Conservation (phyloP, 2,329 filamentous ascomycete species). For the Curvularia verruculosa region DNA sequence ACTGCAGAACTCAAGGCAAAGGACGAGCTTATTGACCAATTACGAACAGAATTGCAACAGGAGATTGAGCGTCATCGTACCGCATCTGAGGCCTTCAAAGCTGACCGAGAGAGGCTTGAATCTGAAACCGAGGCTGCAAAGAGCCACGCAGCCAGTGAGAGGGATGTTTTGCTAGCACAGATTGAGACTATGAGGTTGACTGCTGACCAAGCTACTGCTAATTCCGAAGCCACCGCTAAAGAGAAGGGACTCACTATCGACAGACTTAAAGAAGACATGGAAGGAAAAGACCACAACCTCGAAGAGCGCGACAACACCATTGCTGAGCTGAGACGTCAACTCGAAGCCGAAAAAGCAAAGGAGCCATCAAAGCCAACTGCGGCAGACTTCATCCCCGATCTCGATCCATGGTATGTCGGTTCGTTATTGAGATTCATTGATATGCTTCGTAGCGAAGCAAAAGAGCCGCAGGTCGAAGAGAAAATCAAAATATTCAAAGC, state of each 20-base stretch:
- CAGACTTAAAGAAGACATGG: slow-evolving; percentile 41
- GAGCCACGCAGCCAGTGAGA: slow-evolving; percentile 26
- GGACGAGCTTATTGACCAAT: slow-evolving; percentile 34
- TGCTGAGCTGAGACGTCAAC: slow-evolving; percentile 9
- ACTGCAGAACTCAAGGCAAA: slow-evolving; percentile 37
- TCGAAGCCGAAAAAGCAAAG: slow-evolving; percentile 35
- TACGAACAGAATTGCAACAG: slow-evolving; percentile 30
- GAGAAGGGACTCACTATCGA: slow-evolving; percentile 41
- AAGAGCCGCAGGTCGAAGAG: slow-evolving; percentile 54
- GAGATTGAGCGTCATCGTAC: slow-evolving; percentile 19
- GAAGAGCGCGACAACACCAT: slow-evolving; percentile 9
- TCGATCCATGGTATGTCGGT: slow-evolving; percentile 64
- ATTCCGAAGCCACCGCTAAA: slow-evolving; percentile 29
- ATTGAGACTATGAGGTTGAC: slow-evolving; percentile 27
- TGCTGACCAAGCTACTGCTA: slow-evolving; percentile 28
- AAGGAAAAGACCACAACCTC: slow-evolving; percentile 33
- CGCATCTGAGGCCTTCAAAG: slow-evolving; percentile 19
- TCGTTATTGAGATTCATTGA: slow-evolving; percentile 61
- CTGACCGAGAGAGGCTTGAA: slow-evolving; percentile 23
- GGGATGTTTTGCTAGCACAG: slow-evolving; percentile 26
- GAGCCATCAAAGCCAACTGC: slow-evolving; percentile 32
- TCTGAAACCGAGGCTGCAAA: slow-evolving; percentile 25
- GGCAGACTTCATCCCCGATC: slow-evolving; percentile 55
- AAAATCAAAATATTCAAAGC: slow-evolving; percentile 61
- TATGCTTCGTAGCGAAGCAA: slow-evolving; percentile 61